phyloP scores from a whole-genome alignment of 768 basidiomycete genomes.

The Mycena alexandri region DNA sequence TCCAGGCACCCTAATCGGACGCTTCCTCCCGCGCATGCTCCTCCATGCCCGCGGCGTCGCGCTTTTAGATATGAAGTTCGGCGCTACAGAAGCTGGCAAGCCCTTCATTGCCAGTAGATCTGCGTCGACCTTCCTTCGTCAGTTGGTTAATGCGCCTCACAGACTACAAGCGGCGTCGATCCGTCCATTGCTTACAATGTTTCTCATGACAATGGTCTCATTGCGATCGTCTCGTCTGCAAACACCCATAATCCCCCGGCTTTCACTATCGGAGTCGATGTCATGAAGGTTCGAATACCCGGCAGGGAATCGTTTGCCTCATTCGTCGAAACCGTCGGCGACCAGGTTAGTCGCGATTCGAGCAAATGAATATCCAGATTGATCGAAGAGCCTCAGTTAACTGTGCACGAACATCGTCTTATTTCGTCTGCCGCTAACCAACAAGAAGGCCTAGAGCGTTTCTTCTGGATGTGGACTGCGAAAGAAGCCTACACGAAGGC shows the following conservation, averaged over 20 bases:
- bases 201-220: constrained; percentile 81
- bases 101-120: constrained; percentile 75
- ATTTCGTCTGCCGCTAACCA: constrained; percentile 56
- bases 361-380: not conserved
- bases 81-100: constrained; percentile 73
- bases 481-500: constrained; percentile 96
- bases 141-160: constrained; percentile 28
- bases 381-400: constrained; percentile 51
- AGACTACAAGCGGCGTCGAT: constrained; percentile 60
- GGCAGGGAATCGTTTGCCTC: constrained; percentile 65
- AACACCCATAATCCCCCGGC: constrained; percentile 60
- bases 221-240: constrained; percentile 75
- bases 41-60: constrained; percentile 70
- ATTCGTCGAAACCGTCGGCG: constrained; percentile 74
- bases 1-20: constrained; percentile 81
- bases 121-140: not conserved
- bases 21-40: constrained; percentile 76
- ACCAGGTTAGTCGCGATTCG: constrained; percentile 62
- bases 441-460: constrained; percentile 66
- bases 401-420: constrained; percentile 55
- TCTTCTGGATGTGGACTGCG: constrained; percentile 90
- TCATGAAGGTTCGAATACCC: constrained; percentile 83
- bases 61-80: constrained; percentile 62
- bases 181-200: constrained; percentile 84
- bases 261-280: constrained; percentile 80